Base-by-base conservation (phyloP, 2,329 filamentous ascomycete species). In the Cryphonectria japonica region DNA sequence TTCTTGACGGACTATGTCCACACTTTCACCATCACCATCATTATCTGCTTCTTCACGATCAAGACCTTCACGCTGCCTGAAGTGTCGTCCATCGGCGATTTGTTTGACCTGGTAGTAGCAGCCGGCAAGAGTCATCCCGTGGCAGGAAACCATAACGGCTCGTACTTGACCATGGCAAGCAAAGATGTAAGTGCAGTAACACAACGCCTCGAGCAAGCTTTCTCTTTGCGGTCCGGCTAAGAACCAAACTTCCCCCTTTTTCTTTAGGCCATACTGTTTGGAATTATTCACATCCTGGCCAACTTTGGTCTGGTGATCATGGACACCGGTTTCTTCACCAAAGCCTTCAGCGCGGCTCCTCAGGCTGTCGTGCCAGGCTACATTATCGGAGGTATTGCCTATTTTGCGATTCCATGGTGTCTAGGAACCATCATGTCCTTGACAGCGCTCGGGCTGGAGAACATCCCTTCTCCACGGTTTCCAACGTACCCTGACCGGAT, bases 101-200 rank as follows among this genome's bases (percentile, higher is more conserved):
- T 89, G 1, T 89, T 83, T 59, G 84, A 88, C 5, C 80, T 87
- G 0, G 78, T 89, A 1, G 79, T 84, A 7, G 79, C 82, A 4
- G 83, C 85, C 0, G 83, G 81, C 0, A 75, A 78, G 2, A 78
- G 79, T 0, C 79, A 84, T 52, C 86, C 86, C 0, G 83, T 88
- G 0, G 76, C 79, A 0, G 87, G 86, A 0, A 89, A 89, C 52
- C 78, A 86, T 26, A 76, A 82, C n/a, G 86, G 86, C 0, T 85
- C 85, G 0, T 87, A 86, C 71, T 73, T 89, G 67, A 88, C 87
- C 0, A 86, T 89, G 85, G 86, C 83, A 46, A 87, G 85, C 2
- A 84, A 86, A 69, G 79, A 80, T 26, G 82, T 83, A 61, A 59
- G 69, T 16, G 63, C 22, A 29, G 19, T 13, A 34, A 26, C 3